A percentile compares a stretch with the other conserved stretches of the same genome.
Evolutionary conservation across 129 eudicot genomes (phyloP).

Genomic region (Pulicaria dysenterica): DNA sequence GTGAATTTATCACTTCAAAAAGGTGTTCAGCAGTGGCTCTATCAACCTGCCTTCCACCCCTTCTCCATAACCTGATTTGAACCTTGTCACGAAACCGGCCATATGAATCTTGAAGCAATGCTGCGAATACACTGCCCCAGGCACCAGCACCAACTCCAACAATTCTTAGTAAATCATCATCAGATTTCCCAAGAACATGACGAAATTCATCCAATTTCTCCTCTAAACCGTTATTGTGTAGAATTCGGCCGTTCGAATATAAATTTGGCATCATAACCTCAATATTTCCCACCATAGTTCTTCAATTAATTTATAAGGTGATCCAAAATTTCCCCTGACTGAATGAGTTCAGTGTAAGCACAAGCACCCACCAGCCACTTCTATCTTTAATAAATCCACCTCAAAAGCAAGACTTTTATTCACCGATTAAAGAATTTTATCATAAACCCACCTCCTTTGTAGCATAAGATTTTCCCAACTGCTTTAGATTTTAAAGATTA

Average conservation of each 20-base stretch:
- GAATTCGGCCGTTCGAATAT: slow-evolving; percentile 37
- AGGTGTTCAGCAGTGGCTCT: slow-evolving; percentile 52
- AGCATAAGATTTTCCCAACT: slow-evolving; percentile 19
- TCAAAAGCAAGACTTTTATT: not conserved
- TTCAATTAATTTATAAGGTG: slow-evolving; percentile 1
- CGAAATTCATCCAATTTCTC: slow-evolving; percentile 65
- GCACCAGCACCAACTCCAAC: slow-evolving; percentile 78
- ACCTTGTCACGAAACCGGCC: slow-evolving; percentile 62
- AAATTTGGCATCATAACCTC: slow-evolving; percentile 42
- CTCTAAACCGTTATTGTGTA: slow-evolving; percentile 41
- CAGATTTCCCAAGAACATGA: slow-evolving; percentile 53
- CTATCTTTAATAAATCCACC: slow-evolving; percentile 3
- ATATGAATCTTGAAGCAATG: slow-evolving; percentile 63
- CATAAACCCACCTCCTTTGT: slow-evolving; percentile 14
- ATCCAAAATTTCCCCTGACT: slow-evolving; percentile 1
- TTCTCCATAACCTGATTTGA: slow-evolving; percentile 60
- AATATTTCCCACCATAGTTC: slow-evolving; percentile 63
- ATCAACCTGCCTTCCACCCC: slow-evolving; percentile 58
- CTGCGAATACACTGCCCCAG: slow-evolving; percentile 72
- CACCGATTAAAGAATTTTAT: not conserved
- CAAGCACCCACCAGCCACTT: slow-evolving; percentile 4
- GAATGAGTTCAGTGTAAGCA: not conserved
- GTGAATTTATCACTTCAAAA: slow-evolving; percentile 60
- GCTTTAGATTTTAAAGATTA: slow-evolving; percentile 13
- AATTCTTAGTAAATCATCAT: slow-evolving; percentile 50